Conservation (phyloP, 2,329 filamentous ascomycete species). For the Fusarium odoratissimum region DNA sequence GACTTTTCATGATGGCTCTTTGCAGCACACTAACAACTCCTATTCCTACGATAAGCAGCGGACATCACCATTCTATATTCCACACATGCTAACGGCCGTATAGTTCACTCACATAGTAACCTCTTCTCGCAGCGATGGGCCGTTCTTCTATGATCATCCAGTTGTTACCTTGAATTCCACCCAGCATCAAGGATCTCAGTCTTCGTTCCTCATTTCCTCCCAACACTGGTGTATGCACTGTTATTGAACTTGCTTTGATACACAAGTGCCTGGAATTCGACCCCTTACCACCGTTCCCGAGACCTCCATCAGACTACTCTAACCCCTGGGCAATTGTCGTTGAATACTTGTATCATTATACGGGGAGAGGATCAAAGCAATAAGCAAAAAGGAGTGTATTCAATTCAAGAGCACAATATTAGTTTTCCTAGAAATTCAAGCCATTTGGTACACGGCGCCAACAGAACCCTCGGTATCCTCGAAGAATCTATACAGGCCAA, state of each 20-base stretch:
- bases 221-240: conserved; percentile 31
- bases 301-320: neutral
- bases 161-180: conserved; percentile 31
- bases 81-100: neutral
- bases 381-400: neutral
- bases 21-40: conserved; percentile 37
- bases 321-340: neutral
- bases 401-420: neutral
- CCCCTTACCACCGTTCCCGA: neutral
- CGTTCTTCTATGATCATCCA: conserved; percentile 23
- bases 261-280: neutral
- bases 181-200: conserved; percentile 26
- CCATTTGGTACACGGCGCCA: conserved; percentile 48
- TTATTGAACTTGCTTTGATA: conserved; percentile 1
- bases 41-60: conserved; percentile 33
- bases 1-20: conserved; percentile 35
- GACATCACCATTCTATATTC: no score
- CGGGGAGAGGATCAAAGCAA: neutral
- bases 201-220: conserved; percentile 27
- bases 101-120: conserved; percentile 26
- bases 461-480: conserved; percentile 49
- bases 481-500: conserved; percentile 47
- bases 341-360: neutral
- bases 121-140: conserved; percentile 23
- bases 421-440: neutral